A percentile compares a stretch with the other conserved stretches of the same genome.
Conservation (phyloP, 2,329 filamentous ascomycete species). For the Plectosphaerella sp. region DNA sequence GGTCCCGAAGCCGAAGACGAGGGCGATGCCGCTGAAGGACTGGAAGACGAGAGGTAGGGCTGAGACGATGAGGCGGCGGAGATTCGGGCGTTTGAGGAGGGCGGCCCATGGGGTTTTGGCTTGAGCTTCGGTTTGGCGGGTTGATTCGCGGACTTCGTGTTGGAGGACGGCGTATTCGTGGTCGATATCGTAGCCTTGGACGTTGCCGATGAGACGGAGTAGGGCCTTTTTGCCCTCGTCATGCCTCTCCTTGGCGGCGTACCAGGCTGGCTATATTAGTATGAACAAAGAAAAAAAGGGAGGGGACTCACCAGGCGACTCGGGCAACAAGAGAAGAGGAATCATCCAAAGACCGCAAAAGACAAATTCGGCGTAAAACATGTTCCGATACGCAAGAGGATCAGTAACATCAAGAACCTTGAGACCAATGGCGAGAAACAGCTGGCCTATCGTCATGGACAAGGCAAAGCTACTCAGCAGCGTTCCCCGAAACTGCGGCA, state of each 20-base stretch:
- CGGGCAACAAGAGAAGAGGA: neutral
- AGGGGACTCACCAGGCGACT: neutral
- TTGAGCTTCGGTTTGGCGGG: neutral
- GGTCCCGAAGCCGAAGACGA: constrained; percentile 16
- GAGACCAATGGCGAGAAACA: neutral
- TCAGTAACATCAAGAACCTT: neutral
- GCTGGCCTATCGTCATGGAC: neutral
- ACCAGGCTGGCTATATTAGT: neutral
- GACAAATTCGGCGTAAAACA: constrained; percentile 1
- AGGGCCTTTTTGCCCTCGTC: constrained; percentile 13
- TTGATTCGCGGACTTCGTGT: constrained; percentile 6
- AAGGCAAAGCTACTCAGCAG: neutral
- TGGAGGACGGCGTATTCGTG: constrained; percentile 14
- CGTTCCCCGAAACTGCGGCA: constrained; percentile 1
- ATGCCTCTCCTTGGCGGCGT: neutral
- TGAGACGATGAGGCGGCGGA: constrained; percentile 13
- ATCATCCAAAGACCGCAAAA: neutral
- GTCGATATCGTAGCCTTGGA: constrained; percentile 4
- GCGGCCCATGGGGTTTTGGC: constrained; percentile 6
- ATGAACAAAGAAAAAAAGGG: too few species aligned
- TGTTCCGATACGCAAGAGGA: neutral
- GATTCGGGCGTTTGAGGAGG: constrained; percentile 6
- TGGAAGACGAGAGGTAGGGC: constrained; percentile 9
- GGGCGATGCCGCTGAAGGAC: constrained; percentile 14
- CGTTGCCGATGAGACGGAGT: neutral